Evolutionary conservation across 2,329 filamentous ascomycete species (phyloP).

Genomic region (Cercospora sesami): DNA sequence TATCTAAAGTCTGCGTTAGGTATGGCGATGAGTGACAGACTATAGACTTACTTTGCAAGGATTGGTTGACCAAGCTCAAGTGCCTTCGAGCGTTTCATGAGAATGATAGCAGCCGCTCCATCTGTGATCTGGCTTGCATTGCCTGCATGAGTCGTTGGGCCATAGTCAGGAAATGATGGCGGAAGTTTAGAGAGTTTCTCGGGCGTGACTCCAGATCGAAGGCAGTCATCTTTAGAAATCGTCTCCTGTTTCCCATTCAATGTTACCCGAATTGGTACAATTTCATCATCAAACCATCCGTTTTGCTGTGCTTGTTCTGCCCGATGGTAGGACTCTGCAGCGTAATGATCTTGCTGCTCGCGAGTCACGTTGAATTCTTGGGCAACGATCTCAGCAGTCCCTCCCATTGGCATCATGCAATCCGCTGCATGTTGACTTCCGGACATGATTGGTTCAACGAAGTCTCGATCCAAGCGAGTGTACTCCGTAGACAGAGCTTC

Average conservation of each 20-base stretch:
- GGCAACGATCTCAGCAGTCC: slow-evolving; percentile 82
- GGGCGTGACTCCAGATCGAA: slow-evolving; percentile 63
- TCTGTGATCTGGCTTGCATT: slow-evolving; percentile 84
- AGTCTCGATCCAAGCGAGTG: slow-evolving; percentile 72
- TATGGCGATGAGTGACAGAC: too few species aligned
- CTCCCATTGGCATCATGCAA: slow-evolving; percentile 83
- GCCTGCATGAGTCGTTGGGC: slow-evolving; percentile 71
- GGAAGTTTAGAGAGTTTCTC: slow-evolving; percentile 72
- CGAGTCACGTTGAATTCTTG: slow-evolving; percentile 69
- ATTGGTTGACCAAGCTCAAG: slow-evolving; percentile 69
- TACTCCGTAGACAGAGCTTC: slow-evolving; percentile 95
- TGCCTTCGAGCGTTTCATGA: slow-evolving; percentile 75
- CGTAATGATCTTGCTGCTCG: slow-evolving; percentile 78
- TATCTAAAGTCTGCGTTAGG: not conserved
- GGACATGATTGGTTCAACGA: slow-evolving; percentile 66
- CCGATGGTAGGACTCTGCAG: slow-evolving; percentile 69
- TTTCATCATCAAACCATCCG: slow-evolving; percentile 73
- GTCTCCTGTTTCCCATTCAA: slow-evolving; percentile 57
- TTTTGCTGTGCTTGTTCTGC: slow-evolving; percentile 67
- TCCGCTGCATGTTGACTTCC: slow-evolving; percentile 72
- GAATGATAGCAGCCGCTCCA: slow-evolving; percentile 76
- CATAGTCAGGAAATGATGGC: slow-evolving; percentile 74
- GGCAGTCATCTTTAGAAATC: slow-evolving; percentile 68
- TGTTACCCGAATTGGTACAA: slow-evolving; percentile 66
- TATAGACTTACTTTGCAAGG: slow-evolving; percentile 69